Conservation (phyloP, 2,329 filamentous ascomycete species). For the Fonsecaea pugnacius region DNA sequence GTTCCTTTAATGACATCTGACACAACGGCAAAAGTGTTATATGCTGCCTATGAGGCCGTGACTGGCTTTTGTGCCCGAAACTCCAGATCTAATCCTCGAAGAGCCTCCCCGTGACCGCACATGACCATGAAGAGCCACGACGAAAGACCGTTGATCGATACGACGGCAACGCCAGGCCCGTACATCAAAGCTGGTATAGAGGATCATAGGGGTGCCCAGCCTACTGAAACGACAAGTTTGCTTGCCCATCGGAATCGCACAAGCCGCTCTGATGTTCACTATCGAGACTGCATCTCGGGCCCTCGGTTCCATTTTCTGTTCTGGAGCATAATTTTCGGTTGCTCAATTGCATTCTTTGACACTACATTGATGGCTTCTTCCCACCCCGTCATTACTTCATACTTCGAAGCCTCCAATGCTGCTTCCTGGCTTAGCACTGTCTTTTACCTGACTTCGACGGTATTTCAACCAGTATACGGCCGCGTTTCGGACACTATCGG, state of each 20-base stretch:
- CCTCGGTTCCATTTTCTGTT: slow-evolving; percentile 67
- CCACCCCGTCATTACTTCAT: slow-evolving; percentile 79
- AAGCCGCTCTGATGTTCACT: slow-evolving; percentile 20
- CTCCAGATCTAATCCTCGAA: background rate
- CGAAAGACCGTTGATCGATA: slow-evolving; percentile 13
- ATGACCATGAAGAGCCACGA: slow-evolving; percentile 4
- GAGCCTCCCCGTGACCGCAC: background rate
- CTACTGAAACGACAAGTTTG: slow-evolving; percentile 26
- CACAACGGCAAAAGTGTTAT: background rate
- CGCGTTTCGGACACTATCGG: slow-evolving; percentile 75
- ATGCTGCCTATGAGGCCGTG: background rate
- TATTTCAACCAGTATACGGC: slow-evolving; percentile 75
- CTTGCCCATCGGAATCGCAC: slow-evolving; percentile 12
- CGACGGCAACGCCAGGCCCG: slow-evolving; percentile 9
- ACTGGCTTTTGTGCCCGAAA: background rate
- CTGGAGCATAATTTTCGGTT: slow-evolving; percentile 60
- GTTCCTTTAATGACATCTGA: slow-evolving; percentile 12
- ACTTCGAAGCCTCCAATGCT: slow-evolving; percentile 76
- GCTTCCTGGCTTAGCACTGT: slow-evolving; percentile 83
- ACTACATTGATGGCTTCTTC: slow-evolving; percentile 79
- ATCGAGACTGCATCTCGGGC: slow-evolving; percentile 26
- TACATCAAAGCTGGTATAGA: slow-evolving; percentile 4
- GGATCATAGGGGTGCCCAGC: slow-evolving; percentile 2
- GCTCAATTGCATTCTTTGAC: slow-evolving; percentile 69
- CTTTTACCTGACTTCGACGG: slow-evolving; percentile 76